Percentiles rank a stretch among this genome's conserved stretches.
Conservation (phyloP, 192 early-diverging fungal species). For the Podila epigama region DNA sequence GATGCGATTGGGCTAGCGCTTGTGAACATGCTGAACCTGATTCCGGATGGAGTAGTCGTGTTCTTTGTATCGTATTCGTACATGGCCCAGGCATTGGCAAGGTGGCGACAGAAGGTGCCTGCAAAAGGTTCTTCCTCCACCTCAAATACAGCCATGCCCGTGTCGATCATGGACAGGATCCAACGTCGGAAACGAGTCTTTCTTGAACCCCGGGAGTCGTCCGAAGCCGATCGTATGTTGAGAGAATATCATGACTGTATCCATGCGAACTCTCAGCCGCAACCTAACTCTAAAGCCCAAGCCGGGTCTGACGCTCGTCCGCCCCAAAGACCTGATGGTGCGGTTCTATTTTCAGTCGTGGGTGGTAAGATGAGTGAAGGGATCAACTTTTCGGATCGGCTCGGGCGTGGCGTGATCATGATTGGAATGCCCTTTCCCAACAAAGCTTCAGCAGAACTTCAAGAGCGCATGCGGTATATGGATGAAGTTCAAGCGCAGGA, state of each 20-base stretch:
- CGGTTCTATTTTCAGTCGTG: conserved; percentile 86
- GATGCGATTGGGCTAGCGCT: conserved; percentile 76
- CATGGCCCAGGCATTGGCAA: conserved; percentile 64
- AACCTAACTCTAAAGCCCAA: neutral
- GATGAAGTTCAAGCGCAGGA: conserved; percentile 44
- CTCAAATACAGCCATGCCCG: neutral
- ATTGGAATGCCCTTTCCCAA: conserved; percentile 90
- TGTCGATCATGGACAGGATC: conserved; percentile 28
- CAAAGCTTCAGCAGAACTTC: conserved; percentile 74
- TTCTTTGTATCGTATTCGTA: conserved; percentile 89
- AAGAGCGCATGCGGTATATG: conserved; percentile 76
- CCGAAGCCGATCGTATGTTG: conserved; percentile 64
- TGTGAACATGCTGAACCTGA: conserved; percentile 72
- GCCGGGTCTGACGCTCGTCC: neutral
- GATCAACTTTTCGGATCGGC: conserved; percentile 88
- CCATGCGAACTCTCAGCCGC: conserved; percentile 20
- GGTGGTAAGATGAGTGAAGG: conserved; percentile 94
- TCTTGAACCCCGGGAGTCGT: conserved; percentile 66
- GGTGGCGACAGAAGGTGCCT: conserved; percentile 56
- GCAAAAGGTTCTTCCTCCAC: no score
- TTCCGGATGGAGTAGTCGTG: conserved; percentile 86
- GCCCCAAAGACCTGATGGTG: conserved; percentile 63
- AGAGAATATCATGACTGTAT: conserved; percentile 66
- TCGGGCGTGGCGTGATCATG: conserved; percentile 89
- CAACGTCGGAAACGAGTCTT: conserved; percentile 62